Evolutionary conservation across 1,139 yeast species (phyloP).

Genomic region (Taiozyma onychis): DNA sequence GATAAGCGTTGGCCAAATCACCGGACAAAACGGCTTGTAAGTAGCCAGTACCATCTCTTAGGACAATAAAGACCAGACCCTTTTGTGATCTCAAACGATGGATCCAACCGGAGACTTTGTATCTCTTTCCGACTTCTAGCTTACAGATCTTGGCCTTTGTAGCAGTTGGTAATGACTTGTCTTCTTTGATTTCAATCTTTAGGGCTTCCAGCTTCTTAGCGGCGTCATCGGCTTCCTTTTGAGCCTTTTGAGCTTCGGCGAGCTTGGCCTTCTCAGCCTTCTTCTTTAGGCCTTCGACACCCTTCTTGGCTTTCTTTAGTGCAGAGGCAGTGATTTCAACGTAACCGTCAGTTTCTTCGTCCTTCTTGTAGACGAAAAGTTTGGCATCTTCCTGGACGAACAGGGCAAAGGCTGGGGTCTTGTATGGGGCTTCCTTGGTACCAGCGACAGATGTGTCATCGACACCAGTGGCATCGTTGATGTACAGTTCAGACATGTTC

Average conservation of each 20-base stretch:
- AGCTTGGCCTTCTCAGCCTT: constrained; percentile 79
- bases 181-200: constrained; percentile 71
- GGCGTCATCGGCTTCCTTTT: constrained; percentile 58
- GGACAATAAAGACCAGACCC: constrained; percentile 83
- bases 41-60: constrained; percentile 94
- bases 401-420: constrained; percentile 80
- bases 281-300: constrained; percentile 86
- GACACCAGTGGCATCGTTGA: constrained; percentile 65
- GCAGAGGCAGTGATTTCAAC: constrained; percentile 88
- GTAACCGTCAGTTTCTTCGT: constrained; percentile 56
- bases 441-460: constrained; percentile 59
- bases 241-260: constrained; percentile 53
- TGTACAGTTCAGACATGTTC: constrained; percentile 34
- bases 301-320: constrained; percentile 93
- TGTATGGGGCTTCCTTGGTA: constrained; percentile 61
- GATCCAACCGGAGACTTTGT: constrained; percentile 86
- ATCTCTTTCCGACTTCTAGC: constrained; percentile 53
- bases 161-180: constrained; percentile 66
- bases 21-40: constrained; percentile 86
- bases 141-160: constrained; percentile 52
- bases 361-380: constrained; percentile 59
- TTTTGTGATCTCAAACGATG: constrained; percentile 93
- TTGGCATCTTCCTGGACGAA: constrained; percentile 49
- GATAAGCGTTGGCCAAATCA: constrained; percentile 85
- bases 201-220: constrained; percentile 72